Evolutionary conservation across 768 basidiomycete species (phyloP), one percentile per base, ranked within the genome.

Genomic region (Suillus weaverae): DNA sequence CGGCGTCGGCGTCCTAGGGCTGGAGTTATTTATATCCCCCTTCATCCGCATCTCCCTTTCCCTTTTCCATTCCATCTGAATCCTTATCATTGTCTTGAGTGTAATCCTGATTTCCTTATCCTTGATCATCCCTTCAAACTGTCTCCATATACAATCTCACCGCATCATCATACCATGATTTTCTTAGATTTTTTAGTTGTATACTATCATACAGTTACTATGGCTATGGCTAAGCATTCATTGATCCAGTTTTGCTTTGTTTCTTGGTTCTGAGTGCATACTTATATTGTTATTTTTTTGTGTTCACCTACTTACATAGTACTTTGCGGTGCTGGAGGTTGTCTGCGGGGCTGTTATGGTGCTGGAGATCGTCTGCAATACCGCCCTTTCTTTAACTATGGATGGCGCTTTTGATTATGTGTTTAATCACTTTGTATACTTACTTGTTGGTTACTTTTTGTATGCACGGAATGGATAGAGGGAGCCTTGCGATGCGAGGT

Each of bases 131-230:
- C 20, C 22, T 39, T 39, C 22, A 38, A 36, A 57, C 26, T 57
- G 56, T 57, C 16, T 57, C 56, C 36, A 57, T 57, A 57, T 57
- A 57, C 56, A 57, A 57, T 26, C 55, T 14, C 60, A 33, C 30
- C 30, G 32, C 60, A 36, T 54, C 26, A 26, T 33, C 48, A 57
- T 53, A 44, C 30, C 43, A 13, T 5, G 50, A 51, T 55, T 32
- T 60, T 18, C 22, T 6, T 60, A 57, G 43, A 57, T 33, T 30
- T 11, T 35, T 32, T 53, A 53, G 32, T 26, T 57, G 56, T 57
- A 57, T 57, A 39, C 38, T 57, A 57, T 26, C 22, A 57, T 4
- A 26, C 38, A 26, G 36, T 30, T 36, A 50, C 50, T 50, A 26
- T 53, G 30, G 51, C 51, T 53, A 53, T 53, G 51, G 51, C 32